These are phyloP conservation scores for Agaricus blazei DNA, from an alignment of 768 basidiomycete species.

Conservation along the genomic window DNA sequence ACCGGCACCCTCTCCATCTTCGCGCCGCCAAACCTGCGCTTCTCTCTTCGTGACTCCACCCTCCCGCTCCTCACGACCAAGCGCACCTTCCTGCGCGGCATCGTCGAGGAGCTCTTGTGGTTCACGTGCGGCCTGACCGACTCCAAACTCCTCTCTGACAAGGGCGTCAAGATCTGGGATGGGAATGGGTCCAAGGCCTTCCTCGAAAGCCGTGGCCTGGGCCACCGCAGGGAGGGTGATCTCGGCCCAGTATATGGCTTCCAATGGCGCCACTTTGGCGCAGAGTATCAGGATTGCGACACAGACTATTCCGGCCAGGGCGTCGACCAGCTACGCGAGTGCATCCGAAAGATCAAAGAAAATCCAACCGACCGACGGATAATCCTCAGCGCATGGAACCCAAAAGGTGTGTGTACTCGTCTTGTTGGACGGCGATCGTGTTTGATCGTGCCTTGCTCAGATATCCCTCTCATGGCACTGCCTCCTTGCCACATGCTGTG, in stretches of 20 bases:
- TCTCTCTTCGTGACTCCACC: constrained; percentile 70
- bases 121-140: constrained; percentile 86
- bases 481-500: constrained; percentile 99
- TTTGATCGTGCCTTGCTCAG: constrained; percentile 33
- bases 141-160: constrained; percentile 63
- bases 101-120: constrained; percentile 93
- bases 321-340: constrained; percentile 88
- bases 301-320: constrained; percentile 76
- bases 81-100: constrained; percentile 86
- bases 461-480: constrained; percentile 91
- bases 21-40: constrained; percentile 85
- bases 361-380: constrained; percentile 93
- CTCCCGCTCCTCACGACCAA: constrained; percentile 95
- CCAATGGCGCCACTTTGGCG: constrained; percentile 95
- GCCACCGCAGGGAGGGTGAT: constrained; percentile 83
- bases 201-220: constrained; percentile 78
- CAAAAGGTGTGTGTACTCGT: constrained; percentile 64
- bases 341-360: constrained; percentile 87
- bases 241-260: constrained; percentile 97
- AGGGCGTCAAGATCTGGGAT: constrained; percentile 96
- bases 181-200: constrained; percentile 91
- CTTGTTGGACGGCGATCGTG: neutral
- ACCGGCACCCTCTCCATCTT: constrained; percentile 92
- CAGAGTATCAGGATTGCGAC: constrained; percentile 71
- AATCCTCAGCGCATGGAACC: constrained; percentile 97